A percentile compares a stretch with the other conserved stretches of the same genome.
Evolutionary conservation across 768 basidiomycete genomes (phyloP).

Genomic region (Tulasnella sp.): DNA sequence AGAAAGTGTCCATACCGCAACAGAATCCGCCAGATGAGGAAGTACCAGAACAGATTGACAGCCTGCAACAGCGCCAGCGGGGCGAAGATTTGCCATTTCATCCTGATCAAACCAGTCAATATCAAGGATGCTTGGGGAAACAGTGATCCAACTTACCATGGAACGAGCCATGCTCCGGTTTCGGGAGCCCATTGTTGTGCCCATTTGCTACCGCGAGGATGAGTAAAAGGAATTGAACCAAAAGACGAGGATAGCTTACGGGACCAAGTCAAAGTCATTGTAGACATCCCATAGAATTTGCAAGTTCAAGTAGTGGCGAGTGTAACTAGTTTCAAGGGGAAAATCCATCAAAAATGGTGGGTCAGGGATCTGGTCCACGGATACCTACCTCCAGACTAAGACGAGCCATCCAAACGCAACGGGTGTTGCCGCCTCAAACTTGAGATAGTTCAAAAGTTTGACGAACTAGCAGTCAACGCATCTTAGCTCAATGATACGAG

Average conservation of each 20-base stretch:
- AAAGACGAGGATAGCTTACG: background rate
- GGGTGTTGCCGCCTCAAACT: background rate
- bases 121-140: background rate
- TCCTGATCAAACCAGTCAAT: background rate
- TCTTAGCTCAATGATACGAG: background rate
- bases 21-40: constrained; percentile 73
- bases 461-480: background rate
- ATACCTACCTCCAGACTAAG: constrained; percentile 5
- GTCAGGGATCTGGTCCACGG: background rate
- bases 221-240: too few species aligned
- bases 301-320: constrained; percentile 20
- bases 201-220: background rate
- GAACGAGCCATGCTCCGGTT: constrained; percentile 13
- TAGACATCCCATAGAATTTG: constrained; percentile 3
- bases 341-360: background rate
- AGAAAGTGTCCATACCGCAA: constrained; percentile 51
- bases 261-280: constrained; percentile 13
- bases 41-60: constrained; percentile 93
- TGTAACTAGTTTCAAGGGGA: background rate
- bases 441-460: constrained; percentile 9
- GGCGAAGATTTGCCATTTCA: constrained; percentile 59
- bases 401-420: constrained; percentile 11
- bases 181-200: constrained; percentile 16
- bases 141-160: background rate
- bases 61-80: constrained; percentile 72